phyloP scores from a whole-genome alignment of 139 green algal genomes.

The Micromonas commoda region DNA sequence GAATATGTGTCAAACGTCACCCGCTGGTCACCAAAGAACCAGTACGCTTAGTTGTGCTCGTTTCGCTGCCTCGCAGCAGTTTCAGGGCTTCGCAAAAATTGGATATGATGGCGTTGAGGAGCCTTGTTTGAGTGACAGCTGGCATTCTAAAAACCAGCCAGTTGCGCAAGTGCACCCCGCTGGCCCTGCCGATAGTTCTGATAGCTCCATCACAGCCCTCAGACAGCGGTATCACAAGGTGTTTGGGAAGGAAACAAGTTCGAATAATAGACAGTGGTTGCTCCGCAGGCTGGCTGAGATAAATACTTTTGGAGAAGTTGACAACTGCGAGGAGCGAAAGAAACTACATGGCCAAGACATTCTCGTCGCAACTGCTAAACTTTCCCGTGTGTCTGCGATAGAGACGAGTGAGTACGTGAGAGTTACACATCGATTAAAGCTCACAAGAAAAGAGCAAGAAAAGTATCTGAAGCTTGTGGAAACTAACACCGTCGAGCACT shows the following conservation, averaged over 20 bases:
- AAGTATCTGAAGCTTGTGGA: too few relatives aligned
- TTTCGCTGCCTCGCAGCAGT: too few relatives aligned
- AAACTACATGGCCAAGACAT: not conserved
- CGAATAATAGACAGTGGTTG: conserved; percentile 17
- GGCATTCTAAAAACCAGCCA: not conserved
- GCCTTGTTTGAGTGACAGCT: not conserved
- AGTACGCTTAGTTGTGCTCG: too few relatives aligned
- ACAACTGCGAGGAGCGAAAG: not conserved
- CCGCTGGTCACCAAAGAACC: not conserved
- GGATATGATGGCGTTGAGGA: not conserved
- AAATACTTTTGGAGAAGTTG: not conserved
- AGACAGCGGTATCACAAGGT: conserved; percentile 3
- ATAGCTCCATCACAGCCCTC: conserved; percentile 4
- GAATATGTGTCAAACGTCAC: conserved; percentile 4
- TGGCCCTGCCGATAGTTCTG: not conserved
- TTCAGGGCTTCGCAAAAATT: too few relatives aligned
- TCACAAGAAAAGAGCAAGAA: too few relatives aligned
- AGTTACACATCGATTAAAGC: not conserved
- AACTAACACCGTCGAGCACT: too few relatives aligned
- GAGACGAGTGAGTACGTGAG: not conserved
- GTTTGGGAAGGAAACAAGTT: conserved; percentile 12
- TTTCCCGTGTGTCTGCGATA: not conserved
- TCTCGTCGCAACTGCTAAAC: not conserved
- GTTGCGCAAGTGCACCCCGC: not conserved
- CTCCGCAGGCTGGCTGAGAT: not conserved